Base-by-base conservation (phyloP, 208 protist genomes). In the Tetramitus jugosus region DNA sequence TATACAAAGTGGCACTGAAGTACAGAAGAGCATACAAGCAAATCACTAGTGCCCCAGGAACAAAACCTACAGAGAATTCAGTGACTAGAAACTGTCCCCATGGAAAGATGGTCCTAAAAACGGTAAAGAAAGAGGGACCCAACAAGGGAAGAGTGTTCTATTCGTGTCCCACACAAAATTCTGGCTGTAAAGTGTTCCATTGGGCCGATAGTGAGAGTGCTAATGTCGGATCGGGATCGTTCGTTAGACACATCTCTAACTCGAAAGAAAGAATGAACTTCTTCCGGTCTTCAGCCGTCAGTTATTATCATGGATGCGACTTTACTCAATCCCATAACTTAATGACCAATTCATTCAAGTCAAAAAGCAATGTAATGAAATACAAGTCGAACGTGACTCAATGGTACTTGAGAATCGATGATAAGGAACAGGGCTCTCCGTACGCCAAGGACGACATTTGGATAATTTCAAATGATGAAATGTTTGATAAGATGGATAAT, bases 111-210 rank as follows among this genome's bases (percentile, higher is more conserved):
- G 31, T 23, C 0, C 4, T 76, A 0, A 6, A 20, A 0, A 60
- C 31, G 26, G 42, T 61, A 7, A 80, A 80, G 23, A 80, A 80
- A 31, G 65, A 74, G 0, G 65, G 65, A 4, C 3, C 3, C 29
- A 80, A 80, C 29, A 76, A 76, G 43, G 77, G 65, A 33, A 71
- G 64, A 26, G 17, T 26, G 14, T 80, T 80, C 29, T 80, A 60
- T 46, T 3, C 45, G 6, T 80, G 77, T 42, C 7, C 35, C 0
- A 49, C 10, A 8, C 31, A 49, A 26, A 0, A 45, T 26, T 40
- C 33, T 6, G 14, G 29, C 7, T 80, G 77, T 60, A 39, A 53
- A 37, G 75, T 72, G 17, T 80, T 80, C 64, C 2, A 7, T 20
- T 80, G 77, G 77, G 60, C 60, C 2, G 26, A 76, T 17, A 53